These are phyloP conservation scores for Suhomyces bribrorum DNA, from an alignment of 1,139 yeast genomes.

Conservation along the genomic window DNA sequence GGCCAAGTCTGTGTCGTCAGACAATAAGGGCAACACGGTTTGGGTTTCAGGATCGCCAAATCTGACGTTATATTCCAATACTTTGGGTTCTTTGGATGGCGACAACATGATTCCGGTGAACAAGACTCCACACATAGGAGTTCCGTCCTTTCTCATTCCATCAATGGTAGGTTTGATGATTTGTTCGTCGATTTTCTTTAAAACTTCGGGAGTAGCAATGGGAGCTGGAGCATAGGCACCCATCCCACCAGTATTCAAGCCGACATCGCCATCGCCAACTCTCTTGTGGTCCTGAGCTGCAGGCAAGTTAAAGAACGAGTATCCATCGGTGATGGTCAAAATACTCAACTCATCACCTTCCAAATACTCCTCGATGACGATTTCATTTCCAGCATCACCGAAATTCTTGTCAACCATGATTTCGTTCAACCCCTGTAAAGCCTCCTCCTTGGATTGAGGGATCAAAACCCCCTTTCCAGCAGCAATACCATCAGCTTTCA, in stretches of 20 bases:
- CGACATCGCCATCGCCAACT: constrained; percentile 88
- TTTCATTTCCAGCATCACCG: constrained; percentile 94
- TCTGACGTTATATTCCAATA: constrained; percentile 93
- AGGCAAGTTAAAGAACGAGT: constrained; percentile 86
- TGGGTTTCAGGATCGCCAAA: constrained; percentile 99
- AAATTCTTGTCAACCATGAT: constrained; percentile 90
- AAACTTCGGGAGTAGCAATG: constrained; percentile 69
- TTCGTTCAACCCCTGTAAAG: constrained; percentile 77
- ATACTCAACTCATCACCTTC: constrained; percentile 97
- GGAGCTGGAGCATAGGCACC: constrained; percentile 99
- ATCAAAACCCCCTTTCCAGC: constrained; percentile 98
- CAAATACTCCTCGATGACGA: constrained; percentile 92
- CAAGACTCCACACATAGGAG: constrained; percentile 92
- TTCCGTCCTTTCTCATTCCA: constrained; percentile 95
- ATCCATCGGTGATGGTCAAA: constrained; percentile 91
- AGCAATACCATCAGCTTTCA: constrained; percentile 97
- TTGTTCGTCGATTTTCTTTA: constrained; percentile 66
- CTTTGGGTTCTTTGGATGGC: constrained; percentile 79
- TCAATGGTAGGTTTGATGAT: constrained; percentile 89
- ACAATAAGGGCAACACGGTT: constrained; percentile 84
- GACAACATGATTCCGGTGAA: constrained; percentile 97
- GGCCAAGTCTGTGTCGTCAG: constrained; percentile 85
- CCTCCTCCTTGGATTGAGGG: constrained; percentile 83
- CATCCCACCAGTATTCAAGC: constrained; percentile 99
- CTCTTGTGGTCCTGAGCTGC: constrained; percentile 99